phyloP scores from a whole-genome alignment of 1,284 basidiomycete species.

The Leccinum subfulvum region DNA sequence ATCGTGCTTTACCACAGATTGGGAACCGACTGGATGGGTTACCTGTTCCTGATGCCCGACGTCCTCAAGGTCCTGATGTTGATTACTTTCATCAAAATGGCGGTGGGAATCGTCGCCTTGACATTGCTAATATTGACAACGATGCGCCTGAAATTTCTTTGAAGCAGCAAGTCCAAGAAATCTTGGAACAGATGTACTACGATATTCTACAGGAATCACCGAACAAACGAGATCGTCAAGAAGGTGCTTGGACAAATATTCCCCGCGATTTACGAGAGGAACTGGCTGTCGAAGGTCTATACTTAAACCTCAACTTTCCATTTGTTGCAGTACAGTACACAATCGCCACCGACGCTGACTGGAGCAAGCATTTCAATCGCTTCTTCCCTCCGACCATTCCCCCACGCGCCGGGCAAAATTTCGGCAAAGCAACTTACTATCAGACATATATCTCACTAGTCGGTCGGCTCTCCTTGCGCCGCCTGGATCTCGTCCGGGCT shows the following conservation, averaged over 20 bases:
- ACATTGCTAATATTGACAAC: neutral
- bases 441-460: neutral
- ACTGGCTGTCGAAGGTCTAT: neutral
- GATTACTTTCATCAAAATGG: neutral
- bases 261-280: neutral
- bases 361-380: neutral
- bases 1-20: neutral
- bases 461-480: neutral
- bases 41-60: neutral
- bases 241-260: neutral
- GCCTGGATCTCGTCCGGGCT: neutral
- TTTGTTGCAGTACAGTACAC: neutral
- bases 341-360: neutral
- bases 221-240: neutral
- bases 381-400: neutral
- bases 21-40: neutral
- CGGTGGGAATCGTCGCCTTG: neutral
- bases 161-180: neutral
- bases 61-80: neutral
- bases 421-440: neutral
- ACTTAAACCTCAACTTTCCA: neutral
- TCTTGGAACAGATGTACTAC: neutral
- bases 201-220: neutral
- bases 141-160: neutral
- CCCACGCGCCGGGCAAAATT: neutral